Evolutionary conservation across 306 rosid species (phyloP).

Genomic region (Begonia masoniana): DNA sequence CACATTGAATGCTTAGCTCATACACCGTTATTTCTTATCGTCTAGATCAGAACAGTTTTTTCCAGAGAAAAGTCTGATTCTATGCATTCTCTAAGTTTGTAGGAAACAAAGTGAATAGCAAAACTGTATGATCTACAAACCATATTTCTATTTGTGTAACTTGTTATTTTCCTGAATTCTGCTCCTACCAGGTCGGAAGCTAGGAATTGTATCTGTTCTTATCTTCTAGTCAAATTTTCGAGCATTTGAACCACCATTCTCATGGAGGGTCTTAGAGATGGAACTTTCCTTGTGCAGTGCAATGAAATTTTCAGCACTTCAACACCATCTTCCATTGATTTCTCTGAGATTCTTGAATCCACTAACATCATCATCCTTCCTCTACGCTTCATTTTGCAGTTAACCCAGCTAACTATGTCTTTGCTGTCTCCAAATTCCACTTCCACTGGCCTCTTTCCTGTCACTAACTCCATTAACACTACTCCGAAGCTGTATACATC

Average conservation of each 20-base stretch:
- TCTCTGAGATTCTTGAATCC: constrained; percentile 41
- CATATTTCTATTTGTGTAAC: too few species aligned
- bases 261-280: constrained; percentile 74
- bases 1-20: too few species aligned
- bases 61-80: too few species aligned
- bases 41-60: too few species aligned
- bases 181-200: too few species aligned
- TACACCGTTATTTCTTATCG: too few species aligned
- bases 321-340: constrained; percentile 44
- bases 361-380: constrained; percentile 31
- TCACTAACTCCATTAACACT: constrained; percentile 74
- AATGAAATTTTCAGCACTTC: constrained; percentile 53
- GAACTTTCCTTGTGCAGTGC: constrained; percentile 40
- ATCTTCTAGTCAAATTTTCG: constrained; percentile 21
- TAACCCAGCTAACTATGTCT: constrained; percentile 70
- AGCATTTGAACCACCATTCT: constrained; percentile 84
- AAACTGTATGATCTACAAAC: too few species aligned
- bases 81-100: too few species aligned
- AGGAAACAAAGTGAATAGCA: too few species aligned
- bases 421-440: constrained; percentile 58
- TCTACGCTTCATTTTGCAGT: constrained; percentile 27
- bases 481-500: constrained; percentile 91
- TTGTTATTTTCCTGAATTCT: too few species aligned
- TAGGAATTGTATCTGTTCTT: too few species aligned
- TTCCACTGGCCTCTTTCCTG: constrained; percentile 59